Percentiles rank a stretch among this genome's conserved stretches.
phyloP scores from a whole-genome alignment of 208 protist genomes.

The Perkinsela sp. region DNA sequence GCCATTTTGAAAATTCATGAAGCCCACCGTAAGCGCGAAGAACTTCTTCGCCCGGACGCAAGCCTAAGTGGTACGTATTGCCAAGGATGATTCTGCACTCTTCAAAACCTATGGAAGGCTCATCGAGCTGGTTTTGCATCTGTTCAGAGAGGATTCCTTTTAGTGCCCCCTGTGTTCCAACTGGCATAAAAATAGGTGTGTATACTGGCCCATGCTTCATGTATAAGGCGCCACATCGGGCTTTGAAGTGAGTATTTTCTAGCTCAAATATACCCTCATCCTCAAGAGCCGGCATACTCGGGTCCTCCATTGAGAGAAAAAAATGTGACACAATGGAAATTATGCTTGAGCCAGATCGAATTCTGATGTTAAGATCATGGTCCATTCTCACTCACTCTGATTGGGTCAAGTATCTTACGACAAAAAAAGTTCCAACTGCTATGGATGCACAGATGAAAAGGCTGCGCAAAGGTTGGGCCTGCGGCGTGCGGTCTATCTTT shows the following conservation, averaged over 20 bases:
- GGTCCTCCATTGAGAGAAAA: too few relatives aligned
- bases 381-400: too few relatives aligned
- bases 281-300: too few relatives aligned
- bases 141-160: constrained; percentile 79
- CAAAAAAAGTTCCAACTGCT: too few relatives aligned
- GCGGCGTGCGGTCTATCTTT: too few relatives aligned
- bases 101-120: constrained; percentile 6
- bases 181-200: constrained; percentile 91
- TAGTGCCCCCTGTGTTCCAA: constrained; percentile 84
- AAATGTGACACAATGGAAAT: too few relatives aligned
- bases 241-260: constrained; percentile 4
- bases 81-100: constrained; percentile 66
- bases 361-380: too few relatives aligned
- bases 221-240: constrained; percentile 40
- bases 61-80: constrained; percentile 93
- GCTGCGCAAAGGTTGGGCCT: too few relatives aligned
- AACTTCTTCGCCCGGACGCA: constrained; percentile 63
- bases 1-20: constrained; percentile 85
- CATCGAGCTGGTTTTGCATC: constrained; percentile 64
- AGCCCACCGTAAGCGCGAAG: constrained; percentile 76
- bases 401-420: too few relatives aligned
- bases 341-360: too few relatives aligned
- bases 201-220: constrained; percentile 57
- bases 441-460: too few relatives aligned
- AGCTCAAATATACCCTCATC: neutral